These are phyloP conservation scores for Lecanicillium sp. DNA, from an alignment of 2,329 filamentous ascomycete genomes.

Conservation along the genomic window DNA sequence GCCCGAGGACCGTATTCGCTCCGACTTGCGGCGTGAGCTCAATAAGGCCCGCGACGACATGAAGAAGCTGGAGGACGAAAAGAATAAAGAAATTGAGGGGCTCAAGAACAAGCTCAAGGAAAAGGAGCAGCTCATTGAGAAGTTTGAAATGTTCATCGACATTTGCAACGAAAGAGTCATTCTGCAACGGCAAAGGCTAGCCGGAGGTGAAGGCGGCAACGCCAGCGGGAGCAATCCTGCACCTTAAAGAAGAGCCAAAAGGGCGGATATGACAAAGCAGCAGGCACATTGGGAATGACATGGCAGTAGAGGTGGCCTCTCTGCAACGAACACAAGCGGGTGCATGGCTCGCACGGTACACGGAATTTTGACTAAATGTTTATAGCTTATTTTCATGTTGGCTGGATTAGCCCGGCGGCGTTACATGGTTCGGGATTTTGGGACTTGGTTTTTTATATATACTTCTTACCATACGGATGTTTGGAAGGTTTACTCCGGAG, in stretches of 20 bases:
- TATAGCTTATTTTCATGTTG: constrained; percentile 1
- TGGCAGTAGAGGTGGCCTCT: not conserved
- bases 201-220: constrained; percentile 20
- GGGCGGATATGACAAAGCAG: not conserved
- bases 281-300: not conserved
- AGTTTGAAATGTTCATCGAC: constrained; percentile 65
- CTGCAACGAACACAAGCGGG: not conserved
- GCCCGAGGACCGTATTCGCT: constrained; percentile 57
- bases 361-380: constrained; percentile 2
- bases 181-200: constrained; percentile 52
- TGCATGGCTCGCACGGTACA: not conserved
- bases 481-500: too few relatives aligned
- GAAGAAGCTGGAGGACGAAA: constrained; percentile 49
- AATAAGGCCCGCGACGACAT: constrained; percentile 52
- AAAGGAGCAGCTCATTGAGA: constrained; percentile 56
- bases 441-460: not conserved
- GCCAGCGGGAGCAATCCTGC: constrained; percentile 1
- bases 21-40: constrained; percentile 55
- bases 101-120: constrained; percentile 55
- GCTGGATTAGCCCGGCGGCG: constrained; percentile 3
- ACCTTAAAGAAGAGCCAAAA: not conserved
- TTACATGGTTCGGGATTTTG: not conserved
- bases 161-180: constrained; percentile 63
- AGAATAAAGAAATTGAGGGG: constrained; percentile 51
- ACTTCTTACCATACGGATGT: constrained; percentile 1